A percentile compares a stretch with the other conserved stretches of the same genome.
Conservation (phyloP, 1,284 basidiomycete genomes). For the Exobasidium cylindrosporum region DNA sequence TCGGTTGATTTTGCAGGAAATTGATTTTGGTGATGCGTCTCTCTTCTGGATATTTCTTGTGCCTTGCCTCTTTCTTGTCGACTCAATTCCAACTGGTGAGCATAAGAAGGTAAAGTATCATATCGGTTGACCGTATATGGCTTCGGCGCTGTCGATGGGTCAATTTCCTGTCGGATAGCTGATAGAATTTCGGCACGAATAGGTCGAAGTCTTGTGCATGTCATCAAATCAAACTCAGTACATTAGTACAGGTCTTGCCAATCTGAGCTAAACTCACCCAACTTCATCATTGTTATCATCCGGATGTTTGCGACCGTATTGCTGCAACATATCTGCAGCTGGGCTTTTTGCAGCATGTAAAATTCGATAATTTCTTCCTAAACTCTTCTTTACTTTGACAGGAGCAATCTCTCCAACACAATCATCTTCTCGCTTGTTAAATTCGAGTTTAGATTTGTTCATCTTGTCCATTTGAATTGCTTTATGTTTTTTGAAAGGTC, state of each 20-base stretch:
- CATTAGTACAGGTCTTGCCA: no score
- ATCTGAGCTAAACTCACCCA: neutral
- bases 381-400: neutral
- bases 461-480: neutral
- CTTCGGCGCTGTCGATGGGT: no score
- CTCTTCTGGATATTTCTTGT: no score
- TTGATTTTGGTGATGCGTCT: no score
- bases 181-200: no score
- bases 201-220: no score
- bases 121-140: neutral
- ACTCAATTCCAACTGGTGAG: neutral
- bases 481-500: neutral
- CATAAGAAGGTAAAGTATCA: slow-evolving; percentile 1
- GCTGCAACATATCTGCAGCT: neutral
- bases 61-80: no score
- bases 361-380: neutral
- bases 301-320: neutral
- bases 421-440: no score
- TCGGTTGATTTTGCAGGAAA: no score
- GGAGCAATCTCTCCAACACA: neutral
- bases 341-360: neutral
- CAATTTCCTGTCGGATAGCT: no score
- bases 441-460: no score
- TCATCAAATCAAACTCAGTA: no score
- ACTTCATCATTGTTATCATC: neutral